These are phyloP conservation scores for Pyronema omphalodes DNA, from an alignment of 495 filamentous ascomycete genomes.

Conservation along the genomic window DNA sequence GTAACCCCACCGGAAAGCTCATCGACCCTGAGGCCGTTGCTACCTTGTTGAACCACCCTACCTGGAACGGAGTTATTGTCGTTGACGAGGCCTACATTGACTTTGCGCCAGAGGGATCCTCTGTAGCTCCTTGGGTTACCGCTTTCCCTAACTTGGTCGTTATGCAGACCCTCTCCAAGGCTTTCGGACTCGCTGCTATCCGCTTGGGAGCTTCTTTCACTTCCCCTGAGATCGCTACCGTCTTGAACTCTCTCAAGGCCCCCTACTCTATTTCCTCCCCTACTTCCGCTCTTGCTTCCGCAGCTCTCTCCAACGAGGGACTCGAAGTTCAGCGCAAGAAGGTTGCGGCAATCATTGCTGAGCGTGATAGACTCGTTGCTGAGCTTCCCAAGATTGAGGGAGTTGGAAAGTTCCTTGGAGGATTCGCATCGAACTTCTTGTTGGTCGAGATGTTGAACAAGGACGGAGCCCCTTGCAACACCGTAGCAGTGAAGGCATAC, in stretches of 20 bases:
- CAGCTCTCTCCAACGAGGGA: constrained; percentile 44
- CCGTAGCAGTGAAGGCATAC: constrained; percentile 57
- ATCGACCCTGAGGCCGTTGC: constrained; percentile 59
- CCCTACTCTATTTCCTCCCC: constrained; percentile 86
- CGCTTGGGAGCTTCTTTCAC: constrained; percentile 53
- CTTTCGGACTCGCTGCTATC: constrained; percentile 88
- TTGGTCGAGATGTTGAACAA: constrained; percentile 68
- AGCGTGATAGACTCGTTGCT: constrained; percentile 53
- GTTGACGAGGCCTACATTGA: constrained; percentile 96
- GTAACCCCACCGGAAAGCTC: constrained; percentile 74
- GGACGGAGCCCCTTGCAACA: constrained; percentile 58
- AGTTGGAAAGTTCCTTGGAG: constrained; percentile 65
- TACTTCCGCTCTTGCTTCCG: constrained; percentile 60
- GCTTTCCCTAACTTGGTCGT: constrained; percentile 95
- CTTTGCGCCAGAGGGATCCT: constrained; percentile 62
- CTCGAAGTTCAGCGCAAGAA: constrained; percentile 53
- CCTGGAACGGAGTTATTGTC: constrained; percentile 87
- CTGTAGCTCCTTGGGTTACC: constrained; percentile 77
- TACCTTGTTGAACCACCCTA: constrained; percentile 61
- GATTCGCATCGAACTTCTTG: constrained; percentile 68
- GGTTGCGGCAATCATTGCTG: constrained; percentile 45
- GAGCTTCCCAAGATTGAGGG: constrained; percentile 62
- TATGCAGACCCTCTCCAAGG: constrained; percentile 94
- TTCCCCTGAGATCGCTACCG: constrained; percentile 35
- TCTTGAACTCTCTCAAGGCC: constrained; percentile 84